Evolutionary conservation across 2,329 filamentous ascomycete genomes (phyloP).

Genomic region (Trichoderma lentiforme): DNA sequence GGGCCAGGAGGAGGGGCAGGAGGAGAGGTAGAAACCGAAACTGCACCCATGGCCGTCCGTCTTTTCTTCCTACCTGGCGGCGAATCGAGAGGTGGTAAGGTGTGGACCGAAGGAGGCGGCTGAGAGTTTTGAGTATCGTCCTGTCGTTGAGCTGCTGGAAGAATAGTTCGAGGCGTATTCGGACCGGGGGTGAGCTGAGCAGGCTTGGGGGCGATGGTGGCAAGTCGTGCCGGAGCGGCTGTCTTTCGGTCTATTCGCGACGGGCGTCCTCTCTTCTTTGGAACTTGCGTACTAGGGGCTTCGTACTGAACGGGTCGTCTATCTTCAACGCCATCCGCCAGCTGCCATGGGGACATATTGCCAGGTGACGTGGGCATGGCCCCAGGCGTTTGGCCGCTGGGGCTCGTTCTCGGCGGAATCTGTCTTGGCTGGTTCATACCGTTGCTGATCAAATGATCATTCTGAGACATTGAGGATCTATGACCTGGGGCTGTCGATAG

Average conservation of each 20-base stretch:
- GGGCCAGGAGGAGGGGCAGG: not conserved
- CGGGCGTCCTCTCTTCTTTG: constrained; percentile 43
- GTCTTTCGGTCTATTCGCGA: constrained; percentile 43
- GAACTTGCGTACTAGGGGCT: not conserved
- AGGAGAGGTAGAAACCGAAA: not conserved
- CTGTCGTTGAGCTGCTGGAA: constrained; percentile 14
- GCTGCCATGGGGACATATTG: constrained; percentile 26
- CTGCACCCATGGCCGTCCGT: not conserved
- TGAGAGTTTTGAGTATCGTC: not conserved
- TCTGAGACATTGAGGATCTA: constrained; percentile 5
- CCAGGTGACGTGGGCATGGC: not conserved
- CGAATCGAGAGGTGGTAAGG: not conserved
- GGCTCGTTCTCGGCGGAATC: constrained; percentile 4
- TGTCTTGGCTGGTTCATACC: constrained; percentile 9
- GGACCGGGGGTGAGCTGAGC: constrained; percentile 14
- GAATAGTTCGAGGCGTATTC: constrained; percentile 14
- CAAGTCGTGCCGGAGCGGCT: constrained; percentile 33
- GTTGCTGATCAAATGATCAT: constrained; percentile 6
- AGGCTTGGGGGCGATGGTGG: constrained; percentile 33
- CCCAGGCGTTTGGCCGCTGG: not conserved
- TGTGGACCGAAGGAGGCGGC: not conserved
- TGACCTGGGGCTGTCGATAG: constrained; percentile 30
- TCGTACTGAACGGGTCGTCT: constrained; percentile 16
- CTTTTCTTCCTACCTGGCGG: constrained; percentile 7
- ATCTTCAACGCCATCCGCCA: constrained; percentile 19